Evolutionary conservation across 306 rosid genomes (phyloP).

Genomic region (Dicorynia guianensis): DNA sequence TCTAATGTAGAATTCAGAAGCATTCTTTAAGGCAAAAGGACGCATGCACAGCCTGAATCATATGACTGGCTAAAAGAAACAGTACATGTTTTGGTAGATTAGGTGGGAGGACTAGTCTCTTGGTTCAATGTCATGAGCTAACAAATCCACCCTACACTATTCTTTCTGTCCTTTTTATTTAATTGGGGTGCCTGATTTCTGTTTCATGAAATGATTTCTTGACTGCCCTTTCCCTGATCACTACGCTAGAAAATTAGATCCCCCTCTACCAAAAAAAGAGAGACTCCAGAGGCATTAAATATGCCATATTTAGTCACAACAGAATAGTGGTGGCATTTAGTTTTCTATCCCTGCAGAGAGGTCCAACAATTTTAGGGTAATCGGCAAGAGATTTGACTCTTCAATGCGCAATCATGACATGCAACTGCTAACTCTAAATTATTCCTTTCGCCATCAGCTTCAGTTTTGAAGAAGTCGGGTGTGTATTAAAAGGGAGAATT

Average conservation of each 20-base stretch:
- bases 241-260: conserved; percentile 3
- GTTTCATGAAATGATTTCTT: conserved; percentile 2
- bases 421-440: conserved; percentile 44
- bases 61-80: conserved; percentile 23
- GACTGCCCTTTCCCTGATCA: conserved; percentile 4
- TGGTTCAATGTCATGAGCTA: neutral
- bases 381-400: conserved; percentile 36
- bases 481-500: conserved; percentile 30
- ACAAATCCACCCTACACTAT: neutral
- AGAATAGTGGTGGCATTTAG: conserved; percentile 12
- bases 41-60: conserved; percentile 42
- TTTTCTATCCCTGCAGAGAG: conserved; percentile 54
- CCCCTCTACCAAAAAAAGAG: no score
- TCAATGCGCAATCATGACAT: conserved; percentile 40
- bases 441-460: conserved; percentile 45
- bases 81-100: conserved; percentile 1
- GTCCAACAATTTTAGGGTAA: conserved; percentile 27
- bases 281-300: neutral
- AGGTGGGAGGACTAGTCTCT: neutral
- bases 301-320: neutral
- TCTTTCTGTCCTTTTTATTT: neutral
- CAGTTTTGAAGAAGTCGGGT: conserved; percentile 56
- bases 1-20: conserved; percentile 46
- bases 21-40: conserved; percentile 78
- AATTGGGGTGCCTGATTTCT: neutral